These are phyloP conservation scores for Beta vulgaris DNA, from an alignment of 148 eudicot genomes.

Conservation along the genomic window DNA sequence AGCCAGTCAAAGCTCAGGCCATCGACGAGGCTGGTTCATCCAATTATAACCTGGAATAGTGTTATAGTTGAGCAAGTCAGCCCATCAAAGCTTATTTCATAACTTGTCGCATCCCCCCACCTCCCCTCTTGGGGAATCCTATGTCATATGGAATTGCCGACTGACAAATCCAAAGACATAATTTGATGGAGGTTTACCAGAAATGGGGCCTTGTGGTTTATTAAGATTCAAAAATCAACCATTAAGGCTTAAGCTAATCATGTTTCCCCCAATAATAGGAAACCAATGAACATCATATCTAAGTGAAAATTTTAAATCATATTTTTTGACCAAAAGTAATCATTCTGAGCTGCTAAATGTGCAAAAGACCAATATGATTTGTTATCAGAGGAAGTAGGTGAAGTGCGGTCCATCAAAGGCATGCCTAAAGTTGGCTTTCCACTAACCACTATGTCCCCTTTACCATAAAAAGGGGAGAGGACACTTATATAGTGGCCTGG, in stretches of 20 bases:
- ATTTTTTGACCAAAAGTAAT: slow-evolving; percentile 9
- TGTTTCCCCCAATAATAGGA: not conserved
- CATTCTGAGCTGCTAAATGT: slow-evolving; percentile 12
- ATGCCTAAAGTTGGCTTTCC: slow-evolving; percentile 27
- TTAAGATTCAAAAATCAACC: slow-evolving; percentile 19
- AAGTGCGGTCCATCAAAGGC: slow-evolving; percentile 40
- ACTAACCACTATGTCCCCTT: slow-evolving; percentile 20
- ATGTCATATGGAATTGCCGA: slow-evolving; percentile 11
- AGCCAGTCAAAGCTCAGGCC: not conserved
- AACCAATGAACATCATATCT: not conserved
- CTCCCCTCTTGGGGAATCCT: not conserved
- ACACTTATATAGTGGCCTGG: slow-evolving; percentile 19
- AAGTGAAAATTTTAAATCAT: not conserved
- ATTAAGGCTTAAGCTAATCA: slow-evolving; percentile 4
- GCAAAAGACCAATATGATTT: slow-evolving; percentile 26
- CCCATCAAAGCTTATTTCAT: not conserved
- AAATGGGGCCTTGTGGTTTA: slow-evolving; percentile 6
- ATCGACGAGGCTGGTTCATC: not conserved
- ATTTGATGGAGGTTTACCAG: not conserved
- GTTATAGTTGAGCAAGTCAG: too few species aligned
- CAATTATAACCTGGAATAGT: not conserved
- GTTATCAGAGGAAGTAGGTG: slow-evolving; percentile 37
- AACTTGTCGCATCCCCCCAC: not conserved
- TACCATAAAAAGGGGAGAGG: slow-evolving; percentile 1
- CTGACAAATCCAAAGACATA: not conserved